Evolutionary conservation across 495 filamentous ascomycete species (phyloP), one percentile per base, ranked within the genome.

Genomic region (Podospora conica): DNA sequence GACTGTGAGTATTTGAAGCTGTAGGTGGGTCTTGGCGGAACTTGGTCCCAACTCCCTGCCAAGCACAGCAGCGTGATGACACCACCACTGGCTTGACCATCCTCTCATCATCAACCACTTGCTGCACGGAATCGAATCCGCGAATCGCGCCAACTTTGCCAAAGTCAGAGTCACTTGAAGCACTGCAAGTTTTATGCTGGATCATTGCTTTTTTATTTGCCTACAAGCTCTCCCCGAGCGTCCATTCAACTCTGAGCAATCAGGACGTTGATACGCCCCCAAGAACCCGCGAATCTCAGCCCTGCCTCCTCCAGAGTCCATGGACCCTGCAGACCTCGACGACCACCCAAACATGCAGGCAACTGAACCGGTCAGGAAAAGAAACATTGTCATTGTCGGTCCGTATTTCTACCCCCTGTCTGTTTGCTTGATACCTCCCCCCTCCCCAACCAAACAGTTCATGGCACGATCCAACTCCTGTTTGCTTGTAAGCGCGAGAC

Each of bases 321-420:
- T 48, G 40, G 40, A 48, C 40, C 40, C 40, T 48, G 40, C 40
- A n/a, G 40, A 48, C 6, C 40, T n/a, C 15, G 5, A n/a, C 40
- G 40, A n/a, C 4, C 40, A n/a, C 15, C 40, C 40, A n/a, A 48
- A 1, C 40, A 48, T n/a, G 40, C 40, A 48, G 54, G 28, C 10
- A 5, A 55, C 55, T n/a, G 22, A 48, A 25, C 12, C 20, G 11
- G 22, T 55, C 58, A 28, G 27, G 65, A 53, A 29, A 65, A 82
- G 86, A 70, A 84, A 90, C 61, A 90, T 91, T 66, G 83, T 91
- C 64, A 87, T 91, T 65, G 74, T 90, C 69, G 88, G 88, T 90
- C 79, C 70, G 84, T 65, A 53, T 24, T 28, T 21, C 28, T 11
- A 31, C 21, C 12, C 27, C 60, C 53, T 60, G 53, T 57, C 29